These are phyloP conservation scores for Coleophoma eucalyptorum DNA, from an alignment of 2,329 filamentous ascomycete species.

Conservation along the genomic window DNA sequence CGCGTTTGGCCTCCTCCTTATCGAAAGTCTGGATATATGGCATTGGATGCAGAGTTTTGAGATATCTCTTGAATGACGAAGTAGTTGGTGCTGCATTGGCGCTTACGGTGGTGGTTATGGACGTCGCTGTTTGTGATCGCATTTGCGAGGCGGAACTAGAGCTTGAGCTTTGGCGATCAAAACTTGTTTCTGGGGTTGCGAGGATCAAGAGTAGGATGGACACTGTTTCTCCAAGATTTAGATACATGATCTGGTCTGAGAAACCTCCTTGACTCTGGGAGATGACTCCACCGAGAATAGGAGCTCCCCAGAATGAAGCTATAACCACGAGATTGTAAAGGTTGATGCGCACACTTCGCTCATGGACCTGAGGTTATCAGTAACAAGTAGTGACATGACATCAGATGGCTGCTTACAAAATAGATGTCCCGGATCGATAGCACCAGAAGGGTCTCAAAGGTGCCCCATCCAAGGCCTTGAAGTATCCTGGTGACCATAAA, in stretches of 20 bases:
- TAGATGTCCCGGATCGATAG: conserved; percentile 53
- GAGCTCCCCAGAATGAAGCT: conserved; percentile 48
- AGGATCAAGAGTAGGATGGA: conserved; percentile 44
- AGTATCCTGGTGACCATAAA: conserved; percentile 50
- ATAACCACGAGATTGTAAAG: conserved; percentile 41
- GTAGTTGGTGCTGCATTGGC: not conserved
- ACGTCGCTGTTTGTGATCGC: not conserved
- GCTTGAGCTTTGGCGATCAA: conserved; percentile 34
- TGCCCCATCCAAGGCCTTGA: conserved; percentile 56
- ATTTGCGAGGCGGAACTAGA: not conserved
- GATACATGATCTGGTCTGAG: conserved; percentile 46
- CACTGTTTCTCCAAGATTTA: conserved; percentile 43
- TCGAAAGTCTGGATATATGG: conserved; percentile 16
- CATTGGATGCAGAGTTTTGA: conserved; percentile 12
- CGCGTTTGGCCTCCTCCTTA: conserved; percentile 26
- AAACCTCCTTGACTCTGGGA: conserved; percentile 37
- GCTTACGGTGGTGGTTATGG: conserved; percentile 4
- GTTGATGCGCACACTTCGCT: conserved; percentile 41
- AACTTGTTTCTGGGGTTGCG: conserved; percentile 48
- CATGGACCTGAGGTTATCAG: conserved; percentile 43
- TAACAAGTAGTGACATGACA: conserved; percentile 8
- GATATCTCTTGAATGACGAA: conserved; percentile 9
- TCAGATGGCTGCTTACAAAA: conserved; percentile 40
- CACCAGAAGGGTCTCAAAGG: conserved; percentile 50
- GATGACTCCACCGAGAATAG: conserved; percentile 47